Conservation (phyloP, 2,329 filamentous ascomycete genomes). For the Aspergillus fischeri region DNA sequence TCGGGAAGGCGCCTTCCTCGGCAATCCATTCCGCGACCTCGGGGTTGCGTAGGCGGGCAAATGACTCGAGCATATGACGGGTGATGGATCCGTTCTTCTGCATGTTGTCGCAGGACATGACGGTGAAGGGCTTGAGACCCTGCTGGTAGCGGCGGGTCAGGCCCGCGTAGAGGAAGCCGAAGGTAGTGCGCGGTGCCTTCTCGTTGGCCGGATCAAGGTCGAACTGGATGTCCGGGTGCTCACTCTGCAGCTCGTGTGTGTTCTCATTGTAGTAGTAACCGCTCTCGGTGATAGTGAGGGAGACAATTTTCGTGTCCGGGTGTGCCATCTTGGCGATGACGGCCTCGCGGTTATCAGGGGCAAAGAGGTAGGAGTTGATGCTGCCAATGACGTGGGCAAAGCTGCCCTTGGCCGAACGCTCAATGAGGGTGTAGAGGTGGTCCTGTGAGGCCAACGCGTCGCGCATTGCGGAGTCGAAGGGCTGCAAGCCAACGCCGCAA, state of each 20-base stretch:
- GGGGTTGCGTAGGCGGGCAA: constrained; percentile 47
- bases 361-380: constrained; percentile 52
- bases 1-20: constrained; percentile 49
- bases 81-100: constrained; percentile 55
- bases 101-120: constrained; percentile 56
- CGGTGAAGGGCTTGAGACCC: constrained; percentile 52
- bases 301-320: constrained; percentile 52
- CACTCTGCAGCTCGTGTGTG: constrained; percentile 49
- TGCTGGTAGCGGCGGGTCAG: constrained; percentile 44
- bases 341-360: constrained; percentile 49
- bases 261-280: constrained; percentile 58
- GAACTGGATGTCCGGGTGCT: constrained; percentile 49
- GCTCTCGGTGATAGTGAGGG: constrained; percentile 54
- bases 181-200: constrained; percentile 45
- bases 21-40: constrained; percentile 49
- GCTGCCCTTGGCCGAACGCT: constrained; percentile 52
- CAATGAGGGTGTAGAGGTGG: constrained; percentile 52
- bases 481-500: constrained; percentile 50
- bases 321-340: constrained; percentile 55
- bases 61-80: constrained; percentile 49
- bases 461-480: constrained; percentile 50
- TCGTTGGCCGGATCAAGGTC: constrained; percentile 44
- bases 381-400: constrained; percentile 48
- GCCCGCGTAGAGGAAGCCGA: constrained; percentile 52
- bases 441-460: constrained; percentile 48